Evolutionary conservation across 1,284 basidiomycete genomes (phyloP), one percentile per base, ranked within the genome.

Genomic region (Moesziomyces parantarcticus): DNA sequence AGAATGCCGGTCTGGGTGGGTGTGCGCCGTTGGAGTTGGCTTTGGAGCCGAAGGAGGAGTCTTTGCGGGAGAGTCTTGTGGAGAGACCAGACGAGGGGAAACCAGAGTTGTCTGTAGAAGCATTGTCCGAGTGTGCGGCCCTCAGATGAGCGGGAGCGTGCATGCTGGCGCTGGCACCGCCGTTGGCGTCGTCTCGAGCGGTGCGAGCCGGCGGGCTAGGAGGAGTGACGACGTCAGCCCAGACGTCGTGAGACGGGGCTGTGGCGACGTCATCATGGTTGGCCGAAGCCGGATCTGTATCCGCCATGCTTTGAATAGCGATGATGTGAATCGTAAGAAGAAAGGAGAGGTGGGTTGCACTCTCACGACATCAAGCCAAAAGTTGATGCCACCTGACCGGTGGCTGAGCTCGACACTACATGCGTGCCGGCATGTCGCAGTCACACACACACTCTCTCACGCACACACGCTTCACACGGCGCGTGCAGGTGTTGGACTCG

Each of bases 151-250:
- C 18, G 20, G 70, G 71, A 42, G 71, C 71, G 48, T 74, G 71
- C 65, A 74, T 74, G 45, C 71, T 74, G 21, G 71, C 71, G 48
- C 61, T 61, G 1, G 65, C 71, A 8, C 65, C 71, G 40, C 71
- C 71, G n/a, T 74, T 74, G 40, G 61, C 61, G 18, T 65, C 51
- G 20, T 61, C 47, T 21, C 43, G 18, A 40, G 45, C 44, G 8
- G 59, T 41, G 4, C 39, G 40, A 26, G 43, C 23, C 5, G 29
- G 45, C 9, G 50, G 42, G 34, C 40, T n/a, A 0, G 58, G 52
- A 8, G 64, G 54, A 29, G 25, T 45, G 43, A 23, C 49, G 18
- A 49, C 44, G 32, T 61, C 47, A 11, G 58, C 60, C 67, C 67
- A 70, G 9, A 63, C 44, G 23, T 65, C 54, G 10, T 70, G 60